A percentile compares a stretch with the other conserved stretches of the same genome.
phyloP scores from a whole-genome alignment of 345 rosid species.

The Nephelium lappaceum region DNA sequence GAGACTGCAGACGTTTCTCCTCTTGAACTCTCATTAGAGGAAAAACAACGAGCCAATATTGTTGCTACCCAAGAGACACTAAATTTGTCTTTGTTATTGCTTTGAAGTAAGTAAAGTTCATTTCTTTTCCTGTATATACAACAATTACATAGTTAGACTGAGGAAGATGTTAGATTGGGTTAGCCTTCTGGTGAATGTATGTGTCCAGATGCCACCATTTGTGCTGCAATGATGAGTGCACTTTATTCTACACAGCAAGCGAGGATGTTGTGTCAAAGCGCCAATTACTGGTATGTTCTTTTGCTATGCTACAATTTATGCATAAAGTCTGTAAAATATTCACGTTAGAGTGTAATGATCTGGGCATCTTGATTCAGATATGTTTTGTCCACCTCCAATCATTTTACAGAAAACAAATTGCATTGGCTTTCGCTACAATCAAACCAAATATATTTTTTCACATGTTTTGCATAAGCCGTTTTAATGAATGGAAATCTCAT shows the following conservation, averaged over 20 bases:
- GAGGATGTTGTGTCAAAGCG: slow-evolving; percentile 43
- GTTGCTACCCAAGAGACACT: slow-evolving; percentile 32
- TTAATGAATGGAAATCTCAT: background rate
- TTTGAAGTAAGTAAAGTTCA: background rate
- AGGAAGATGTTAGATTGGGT: slow-evolving; percentile 24
- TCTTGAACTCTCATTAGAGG: slow-evolving; percentile 77
- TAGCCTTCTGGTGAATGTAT: slow-evolving; percentile 91
- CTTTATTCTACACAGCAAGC: slow-evolving; percentile 42
- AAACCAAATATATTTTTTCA: too few relatives aligned
- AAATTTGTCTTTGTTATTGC: too few relatives aligned
- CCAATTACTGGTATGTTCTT: too few relatives aligned
- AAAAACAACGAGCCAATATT: slow-evolving; percentile 55
- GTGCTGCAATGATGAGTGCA: too few relatives aligned
- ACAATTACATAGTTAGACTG: background rate
- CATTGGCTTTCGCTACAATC: background rate
- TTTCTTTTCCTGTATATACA: too few relatives aligned
- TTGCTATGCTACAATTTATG: too few relatives aligned
- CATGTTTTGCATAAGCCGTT: background rate
- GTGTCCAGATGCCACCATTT: slow-evolving; percentile 73
- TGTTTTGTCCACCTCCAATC: too few relatives aligned
- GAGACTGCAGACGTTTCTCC: slow-evolving; percentile 73
- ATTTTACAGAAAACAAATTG: background rate
- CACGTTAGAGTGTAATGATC: too few relatives aligned
- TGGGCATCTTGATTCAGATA: too few relatives aligned
- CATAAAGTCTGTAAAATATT: too few relatives aligned